Conservation (phyloP, 2,329 filamentous ascomycete genomes). For the Monosporascus sp. region DNA sequence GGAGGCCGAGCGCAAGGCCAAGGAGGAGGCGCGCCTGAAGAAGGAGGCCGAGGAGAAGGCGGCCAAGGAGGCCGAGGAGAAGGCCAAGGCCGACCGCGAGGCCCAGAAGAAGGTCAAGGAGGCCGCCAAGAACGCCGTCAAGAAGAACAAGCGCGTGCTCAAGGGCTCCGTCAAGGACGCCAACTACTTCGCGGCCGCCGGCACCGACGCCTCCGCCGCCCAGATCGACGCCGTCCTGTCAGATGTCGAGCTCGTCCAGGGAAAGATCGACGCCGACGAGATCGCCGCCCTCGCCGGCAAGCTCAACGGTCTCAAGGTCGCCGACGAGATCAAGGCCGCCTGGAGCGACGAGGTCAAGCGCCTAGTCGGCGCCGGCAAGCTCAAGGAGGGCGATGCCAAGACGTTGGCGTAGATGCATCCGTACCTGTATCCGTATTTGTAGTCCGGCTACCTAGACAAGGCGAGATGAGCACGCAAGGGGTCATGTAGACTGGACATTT, state of each 20-base stretch:
- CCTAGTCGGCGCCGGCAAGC: constrained; percentile 75
- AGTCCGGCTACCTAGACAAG: too few species aligned
- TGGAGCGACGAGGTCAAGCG: constrained; percentile 75
- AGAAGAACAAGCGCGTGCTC: constrained; percentile 99
- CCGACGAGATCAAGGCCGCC: constrained; percentile 76
- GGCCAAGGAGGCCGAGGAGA: constrained; percentile 77
- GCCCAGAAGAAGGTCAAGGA: constrained; percentile 95
- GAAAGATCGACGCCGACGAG: constrained; percentile 87
- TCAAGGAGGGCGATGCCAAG: constrained; percentile 80
- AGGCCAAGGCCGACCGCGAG: constrained; percentile 79
- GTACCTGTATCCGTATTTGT: too few species aligned
- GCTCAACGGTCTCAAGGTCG: constrained; percentile 73
- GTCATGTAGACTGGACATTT: too few species aligned
- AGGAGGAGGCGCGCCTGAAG: constrained; percentile 76
- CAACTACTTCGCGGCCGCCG: constrained; percentile 76
- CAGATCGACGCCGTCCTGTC: constrained; percentile 78
- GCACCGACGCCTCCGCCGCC: constrained; percentile 64
- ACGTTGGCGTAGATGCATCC: constrained; percentile 31
- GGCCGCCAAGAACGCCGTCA: constrained; percentile 95
- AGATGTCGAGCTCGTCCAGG: constrained; percentile 82
- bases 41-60: constrained; percentile 80
- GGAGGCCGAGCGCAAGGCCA: constrained; percentile 80
- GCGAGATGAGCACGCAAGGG: too few species aligned
- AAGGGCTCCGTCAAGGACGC: constrained; percentile 92
- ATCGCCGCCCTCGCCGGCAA: constrained; percentile 77